Evolutionary conservation across 148 eudicot genomes (phyloP).

Genomic region (Vaccinium vitisidaea): DNA sequence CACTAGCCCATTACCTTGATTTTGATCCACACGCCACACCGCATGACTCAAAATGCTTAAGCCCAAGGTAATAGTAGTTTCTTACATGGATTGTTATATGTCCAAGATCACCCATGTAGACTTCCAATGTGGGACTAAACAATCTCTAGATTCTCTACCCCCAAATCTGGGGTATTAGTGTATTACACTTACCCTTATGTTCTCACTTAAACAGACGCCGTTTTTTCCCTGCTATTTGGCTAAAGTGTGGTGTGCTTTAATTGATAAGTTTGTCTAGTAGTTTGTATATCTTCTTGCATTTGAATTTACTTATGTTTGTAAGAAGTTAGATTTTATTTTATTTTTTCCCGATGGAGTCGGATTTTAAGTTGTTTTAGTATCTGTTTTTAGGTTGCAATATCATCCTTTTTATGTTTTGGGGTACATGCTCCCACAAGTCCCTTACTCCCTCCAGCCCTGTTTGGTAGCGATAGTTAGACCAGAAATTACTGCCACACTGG

Average conservation of each 20-base stretch:
- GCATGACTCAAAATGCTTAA: too few species aligned
- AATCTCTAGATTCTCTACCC: too few species aligned
- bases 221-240: not conserved
- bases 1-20: too few species aligned
- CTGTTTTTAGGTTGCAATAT: not conserved
- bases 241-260: not conserved
- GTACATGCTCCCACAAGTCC: not conserved
- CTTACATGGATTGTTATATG: too few species aligned
- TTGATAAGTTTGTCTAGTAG: not conserved
- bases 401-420: not conserved
- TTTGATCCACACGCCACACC: too few species aligned
- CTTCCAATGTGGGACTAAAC: too few species aligned
- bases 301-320: not conserved
- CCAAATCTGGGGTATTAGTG: too few species aligned
- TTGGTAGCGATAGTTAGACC: not conserved
- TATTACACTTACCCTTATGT: too few species aligned
- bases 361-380: not conserved
- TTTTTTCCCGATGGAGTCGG: not conserved
- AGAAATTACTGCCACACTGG: not conserved
- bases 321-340: not conserved
- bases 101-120: too few species aligned
- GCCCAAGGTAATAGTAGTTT: too few species aligned
- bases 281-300: slow-evolving; percentile 1
- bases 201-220: too few species aligned
- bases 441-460: not conserved